A percentile compares a stretch with the other conserved stretches of the same genome.
Conservation (phyloP, 2,329 filamentous ascomycete species). For the Dryadomyces quercus-mongolicae region DNA sequence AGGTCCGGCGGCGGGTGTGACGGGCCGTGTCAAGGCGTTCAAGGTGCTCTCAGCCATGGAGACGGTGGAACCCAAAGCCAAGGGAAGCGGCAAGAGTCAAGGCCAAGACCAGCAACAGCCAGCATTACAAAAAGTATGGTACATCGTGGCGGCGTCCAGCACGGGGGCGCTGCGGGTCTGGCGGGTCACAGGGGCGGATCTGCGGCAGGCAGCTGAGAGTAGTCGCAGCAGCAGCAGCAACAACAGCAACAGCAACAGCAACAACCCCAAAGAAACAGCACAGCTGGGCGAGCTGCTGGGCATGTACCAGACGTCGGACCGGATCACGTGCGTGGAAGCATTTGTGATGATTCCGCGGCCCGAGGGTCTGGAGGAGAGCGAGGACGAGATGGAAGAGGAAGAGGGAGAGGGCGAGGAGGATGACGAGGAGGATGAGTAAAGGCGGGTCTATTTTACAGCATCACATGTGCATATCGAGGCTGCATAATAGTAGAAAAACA, state of each 20-base stretch:
- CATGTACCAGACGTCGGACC: slow-evolving; percentile 71
- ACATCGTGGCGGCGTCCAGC: slow-evolving; percentile 66
- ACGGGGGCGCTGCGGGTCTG: slow-evolving; percentile 79
- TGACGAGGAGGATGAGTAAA: slow-evolving; percentile 11
- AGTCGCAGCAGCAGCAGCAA: slow-evolving; percentile 15
- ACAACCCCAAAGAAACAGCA: slow-evolving; percentile 16
- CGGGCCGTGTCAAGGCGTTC: slow-evolving; percentile 80
- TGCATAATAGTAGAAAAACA: background rate
- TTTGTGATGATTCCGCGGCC: slow-evolving; percentile 71
- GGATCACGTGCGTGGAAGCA: slow-evolving; percentile 78
- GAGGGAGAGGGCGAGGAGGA: slow-evolving; percentile 24
- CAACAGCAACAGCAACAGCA: slow-evolving; percentile 9
- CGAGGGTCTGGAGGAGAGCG: slow-evolving; percentile 44
- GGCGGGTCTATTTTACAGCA: background rate
- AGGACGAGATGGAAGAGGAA: slow-evolving; percentile 26
- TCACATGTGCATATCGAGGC: too few species aligned
- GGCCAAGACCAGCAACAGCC: background rate
- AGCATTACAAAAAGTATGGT: slow-evolving; percentile 20
- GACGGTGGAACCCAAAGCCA: slow-evolving; percentile 17
- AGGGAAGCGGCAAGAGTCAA: background rate
- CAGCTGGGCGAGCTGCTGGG: slow-evolving; percentile 56
- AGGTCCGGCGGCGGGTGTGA: slow-evolving; percentile 55
- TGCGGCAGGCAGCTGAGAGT: slow-evolving; percentile 16
- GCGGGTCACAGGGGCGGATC: slow-evolving; percentile 37
- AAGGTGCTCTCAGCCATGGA: slow-evolving; percentile 40